Percentiles rank a stretch among this genome's conserved stretches.
phyloP scores from a whole-genome alignment of 1,139 yeast species.

The Trichomonascaceae sp. region DNA sequence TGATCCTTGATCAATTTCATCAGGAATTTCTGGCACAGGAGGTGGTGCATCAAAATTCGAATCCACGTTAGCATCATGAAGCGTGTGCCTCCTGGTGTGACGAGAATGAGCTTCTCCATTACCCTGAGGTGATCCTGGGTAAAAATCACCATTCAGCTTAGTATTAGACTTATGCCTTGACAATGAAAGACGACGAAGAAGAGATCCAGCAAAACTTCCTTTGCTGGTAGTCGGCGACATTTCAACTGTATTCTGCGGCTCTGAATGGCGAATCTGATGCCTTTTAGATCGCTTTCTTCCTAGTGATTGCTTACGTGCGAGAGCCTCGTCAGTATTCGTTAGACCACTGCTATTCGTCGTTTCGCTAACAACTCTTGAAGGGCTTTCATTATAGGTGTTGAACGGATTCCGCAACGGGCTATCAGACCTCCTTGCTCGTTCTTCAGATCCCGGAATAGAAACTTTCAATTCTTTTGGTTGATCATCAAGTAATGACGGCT shows the following conservation, averaged over 20 bases:
- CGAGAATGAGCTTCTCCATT: background rate
- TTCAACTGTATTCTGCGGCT: constrained; percentile 5
- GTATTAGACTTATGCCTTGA: constrained; percentile 2
- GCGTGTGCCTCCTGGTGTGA: background rate
- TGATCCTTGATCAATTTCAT: constrained; percentile 3
- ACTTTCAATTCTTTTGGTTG: background rate
- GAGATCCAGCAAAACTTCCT: constrained; percentile 9
- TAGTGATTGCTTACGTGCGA: background rate
- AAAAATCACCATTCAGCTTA: background rate
- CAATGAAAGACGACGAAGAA: constrained; percentile 6
- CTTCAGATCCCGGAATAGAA: background rate
- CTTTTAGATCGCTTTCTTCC: background rate
- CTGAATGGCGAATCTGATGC: constrained; percentile 3
- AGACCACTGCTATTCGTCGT: background rate
- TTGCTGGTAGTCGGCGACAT: background rate
- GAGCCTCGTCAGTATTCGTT: background rate
- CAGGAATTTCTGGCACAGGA: constrained; percentile 9
- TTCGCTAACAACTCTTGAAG: background rate
- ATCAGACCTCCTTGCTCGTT: background rate
- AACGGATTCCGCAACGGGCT: constrained; percentile 3
- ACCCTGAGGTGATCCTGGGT: background rate
- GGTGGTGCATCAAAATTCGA: constrained; percentile 3
- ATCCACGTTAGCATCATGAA: background rate
- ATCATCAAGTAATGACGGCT: background rate
- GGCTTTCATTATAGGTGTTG: background rate